A percentile compares a stretch with the other conserved stretches of the same genome.
Evolutionary conservation across 345 rosid species (phyloP).

Genomic region (Corymbia maculata): DNA sequence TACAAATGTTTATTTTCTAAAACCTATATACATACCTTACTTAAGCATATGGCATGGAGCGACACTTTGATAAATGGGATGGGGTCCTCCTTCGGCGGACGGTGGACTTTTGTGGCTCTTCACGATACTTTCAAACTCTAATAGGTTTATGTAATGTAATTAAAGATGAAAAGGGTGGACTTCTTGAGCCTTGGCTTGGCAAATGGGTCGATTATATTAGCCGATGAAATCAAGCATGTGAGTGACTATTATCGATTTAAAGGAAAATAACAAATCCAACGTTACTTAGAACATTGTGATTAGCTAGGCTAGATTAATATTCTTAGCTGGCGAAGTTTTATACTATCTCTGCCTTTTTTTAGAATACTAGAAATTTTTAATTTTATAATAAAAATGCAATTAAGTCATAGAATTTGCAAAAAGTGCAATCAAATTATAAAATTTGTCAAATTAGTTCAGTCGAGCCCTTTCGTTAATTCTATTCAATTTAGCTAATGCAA

Average conservation of each 20-base stretch:
- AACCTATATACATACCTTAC: not conserved
- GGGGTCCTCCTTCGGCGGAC: not conserved
- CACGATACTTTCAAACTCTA: not conserved
- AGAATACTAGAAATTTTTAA: too few species aligned
- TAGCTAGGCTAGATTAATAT: not conserved
- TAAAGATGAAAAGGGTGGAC: not conserved
- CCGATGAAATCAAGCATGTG: not conserved
- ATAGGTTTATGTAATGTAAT: not conserved
- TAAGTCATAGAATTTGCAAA: too few species aligned
- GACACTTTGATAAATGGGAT: not conserved
- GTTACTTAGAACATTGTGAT: not conserved
- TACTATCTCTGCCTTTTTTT: not conserved
- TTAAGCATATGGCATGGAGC: not conserved
- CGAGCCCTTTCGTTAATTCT: fast-evolving
- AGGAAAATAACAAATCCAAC: not conserved
- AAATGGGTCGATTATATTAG: not conserved
- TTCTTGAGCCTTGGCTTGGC: not conserved
- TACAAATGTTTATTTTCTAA: not conserved
- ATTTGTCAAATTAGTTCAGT: too few species aligned
- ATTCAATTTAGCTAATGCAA: too few species aligned
- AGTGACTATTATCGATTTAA: not conserved
- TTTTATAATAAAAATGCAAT: fast-evolving
- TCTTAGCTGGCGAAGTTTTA: not conserved
- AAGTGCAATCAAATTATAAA: too few species aligned
- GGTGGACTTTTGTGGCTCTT: not conserved